Evolutionary conservation across 2,329 filamentous ascomycete genomes (phyloP).

Genomic region (Xylariaceae sp.): DNA sequence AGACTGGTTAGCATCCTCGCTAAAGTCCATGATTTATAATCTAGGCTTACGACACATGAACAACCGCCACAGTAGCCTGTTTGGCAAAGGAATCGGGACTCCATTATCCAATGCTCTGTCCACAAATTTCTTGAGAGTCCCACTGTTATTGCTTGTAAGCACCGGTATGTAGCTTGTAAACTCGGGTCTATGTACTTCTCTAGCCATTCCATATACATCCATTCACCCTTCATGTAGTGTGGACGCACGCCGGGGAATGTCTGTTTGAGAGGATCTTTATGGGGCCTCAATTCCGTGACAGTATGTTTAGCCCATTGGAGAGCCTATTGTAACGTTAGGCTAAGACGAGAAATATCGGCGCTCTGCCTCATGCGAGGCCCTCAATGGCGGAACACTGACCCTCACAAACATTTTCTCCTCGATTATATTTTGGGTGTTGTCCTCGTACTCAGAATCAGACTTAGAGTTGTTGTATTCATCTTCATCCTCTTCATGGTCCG

Average conservation of each 20-base stretch:
- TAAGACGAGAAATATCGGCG: too few species aligned
- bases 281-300: neutral
- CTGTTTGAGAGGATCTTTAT: neutral
- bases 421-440: too few species aligned
- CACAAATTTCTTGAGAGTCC: constrained; percentile 1
- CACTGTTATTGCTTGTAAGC: constrained; percentile 8
- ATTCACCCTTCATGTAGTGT: constrained; percentile 6
- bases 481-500: too few species aligned
- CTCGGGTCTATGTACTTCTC: constrained; percentile 4
- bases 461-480: too few species aligned
- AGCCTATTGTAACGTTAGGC: neutral
- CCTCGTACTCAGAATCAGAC: too few species aligned
- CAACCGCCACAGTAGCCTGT: constrained; percentile 15
- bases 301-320: constrained; percentile 19
- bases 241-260: neutral
- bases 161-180: neutral
- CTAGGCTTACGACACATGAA: constrained; percentile 17
- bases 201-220: constrained; percentile 16
- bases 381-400: too few species aligned
- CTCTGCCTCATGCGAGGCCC: too few species aligned
- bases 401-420: too few species aligned
- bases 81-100: neutral
- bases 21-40: too few species aligned
- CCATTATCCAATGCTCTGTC: neutral
- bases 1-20: neutral